A percentile compares a stretch with the other conserved stretches of the same genome.
Evolutionary conservation across 805 yeast species (phyloP).

Genomic region (Ascoidea rubescens): DNA sequence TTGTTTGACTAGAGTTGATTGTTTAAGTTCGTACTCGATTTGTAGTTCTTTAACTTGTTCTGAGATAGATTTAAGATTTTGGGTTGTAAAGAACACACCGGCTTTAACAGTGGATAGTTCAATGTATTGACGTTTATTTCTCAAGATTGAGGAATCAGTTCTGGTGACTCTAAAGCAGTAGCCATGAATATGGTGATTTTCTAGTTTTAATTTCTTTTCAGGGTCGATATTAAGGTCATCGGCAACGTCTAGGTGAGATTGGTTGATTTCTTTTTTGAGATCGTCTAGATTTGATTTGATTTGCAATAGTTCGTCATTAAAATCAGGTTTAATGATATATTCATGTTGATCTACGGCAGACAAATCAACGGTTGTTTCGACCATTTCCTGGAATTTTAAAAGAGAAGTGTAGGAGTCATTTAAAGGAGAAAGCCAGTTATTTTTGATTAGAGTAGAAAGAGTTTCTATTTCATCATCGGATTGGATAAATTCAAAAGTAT

Average conservation of each 20-base stretch:
- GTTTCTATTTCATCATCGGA: slow-evolving; percentile 12
- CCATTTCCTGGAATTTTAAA: slow-evolving; percentile 63
- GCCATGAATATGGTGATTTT: slow-evolving; percentile 77
- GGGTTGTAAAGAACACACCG: slow-evolving; percentile 84
- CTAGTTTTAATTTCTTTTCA: slow-evolving; percentile 81
- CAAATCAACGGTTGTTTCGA: slow-evolving; percentile 85
- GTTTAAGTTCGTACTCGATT: slow-evolving; percentile 59
- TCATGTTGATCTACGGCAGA: slow-evolving; percentile 73
- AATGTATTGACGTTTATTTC: slow-evolving; percentile 42
- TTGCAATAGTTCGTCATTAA: slow-evolving; percentile 59
- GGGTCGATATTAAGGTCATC: slow-evolving; percentile 70
- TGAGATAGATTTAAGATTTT: slow-evolving; percentile 44
- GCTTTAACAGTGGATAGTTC: slow-evolving; percentile 90
- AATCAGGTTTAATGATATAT: slow-evolving; percentile 77
- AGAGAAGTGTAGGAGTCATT: slow-evolving; percentile 35
- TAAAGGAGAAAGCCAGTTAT: slow-evolving; percentile 48
- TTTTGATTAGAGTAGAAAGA: slow-evolving; percentile 24
- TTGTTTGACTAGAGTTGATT: slow-evolving; percentile 67
- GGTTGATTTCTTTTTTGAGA: slow-evolving; percentile 38
- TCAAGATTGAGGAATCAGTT: slow-evolving; percentile 68
- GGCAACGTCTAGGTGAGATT: slow-evolving; percentile 49
- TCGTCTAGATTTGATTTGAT: slow-evolving; percentile 45
- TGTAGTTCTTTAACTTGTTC: slow-evolving; percentile 43
- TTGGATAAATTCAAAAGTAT: slow-evolving; percentile 5
- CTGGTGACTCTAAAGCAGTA: slow-evolving; percentile 93